These are phyloP conservation scores for Cichorium intybus DNA, from an alignment of 140 eudicot species.

Conservation along the genomic window DNA sequence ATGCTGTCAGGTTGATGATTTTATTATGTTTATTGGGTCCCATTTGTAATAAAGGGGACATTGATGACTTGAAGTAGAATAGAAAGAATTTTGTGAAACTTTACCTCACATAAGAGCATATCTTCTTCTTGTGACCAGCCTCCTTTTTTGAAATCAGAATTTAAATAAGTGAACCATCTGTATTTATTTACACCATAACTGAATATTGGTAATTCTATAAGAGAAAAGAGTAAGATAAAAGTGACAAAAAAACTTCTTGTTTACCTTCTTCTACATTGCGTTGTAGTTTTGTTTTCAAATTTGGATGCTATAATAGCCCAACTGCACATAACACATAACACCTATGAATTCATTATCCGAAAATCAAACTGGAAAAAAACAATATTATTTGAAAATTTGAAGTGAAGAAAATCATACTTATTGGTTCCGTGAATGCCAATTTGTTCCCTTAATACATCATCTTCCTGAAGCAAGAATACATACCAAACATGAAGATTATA, in stretches of 20 bases:
- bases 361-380: too few relatives aligned
- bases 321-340: constrained; percentile 52
- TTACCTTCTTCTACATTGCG: constrained; percentile 96
- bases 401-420: too few relatives aligned
- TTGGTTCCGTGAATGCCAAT: too few relatives aligned
- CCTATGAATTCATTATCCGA: constrained; percentile 1
- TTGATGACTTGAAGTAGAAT: too few relatives aligned
- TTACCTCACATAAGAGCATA: constrained; percentile 66
- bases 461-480: too few relatives aligned
- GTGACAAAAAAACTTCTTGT: not conserved
- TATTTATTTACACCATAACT: constrained; percentile 1
- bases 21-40: too few relatives aligned
- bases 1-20: too few relatives aligned
- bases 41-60: too few relatives aligned
- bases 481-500: too few relatives aligned
- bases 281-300: constrained; percentile 78
- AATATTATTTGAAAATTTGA: too few relatives aligned
- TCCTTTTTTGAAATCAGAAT: constrained; percentile 88
- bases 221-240: not conserved
- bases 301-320: constrained; percentile 94
- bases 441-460: too few relatives aligned
- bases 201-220: constrained; percentile 8
- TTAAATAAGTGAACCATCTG: constrained; percentile 96
- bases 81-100: too few relatives aligned
- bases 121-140: constrained; percentile 99